Base-by-base conservation (phyloP, 257 asterid genomes). In the Rhazya stricta region DNA sequence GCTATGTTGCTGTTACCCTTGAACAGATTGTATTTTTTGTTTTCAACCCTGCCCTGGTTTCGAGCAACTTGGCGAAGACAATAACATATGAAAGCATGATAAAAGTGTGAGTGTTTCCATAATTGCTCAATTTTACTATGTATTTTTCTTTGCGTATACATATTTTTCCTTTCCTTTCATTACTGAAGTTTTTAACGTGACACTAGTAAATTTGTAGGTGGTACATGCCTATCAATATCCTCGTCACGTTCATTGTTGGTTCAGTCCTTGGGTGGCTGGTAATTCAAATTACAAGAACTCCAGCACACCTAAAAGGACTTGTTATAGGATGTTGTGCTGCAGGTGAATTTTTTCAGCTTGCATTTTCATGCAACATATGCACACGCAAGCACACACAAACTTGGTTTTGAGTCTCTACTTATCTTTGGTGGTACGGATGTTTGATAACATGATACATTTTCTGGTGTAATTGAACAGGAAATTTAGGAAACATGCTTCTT, bases 161-260 rank as follows among this genome's bases (percentile, higher is more conserved):
- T 67, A 68, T 18, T 32, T 27, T 69, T 30, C 18, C 19, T 51
- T 53, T 42, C 71, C 68, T 11, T 56, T 27, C 34, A 21, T 25
- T 6, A 5, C 39, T 68, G 41, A 51, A 30, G 50, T 45, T 46
- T 69, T 51, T 12, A 70, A 36, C 41, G 60, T 69, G 67, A 83
- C 62, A 37, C 36, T 9, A 9, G 71, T 65, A 57, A 75, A 65
- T 75, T 74, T 83, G 82, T 86, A 93, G 97, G 96, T 89, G 96
- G 98, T 93, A 88, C 88, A 91, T 94, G 98, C 97, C 97, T 29
- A 65, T 94, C 56, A 91, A 94, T 79, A 86, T 91, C 74, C 89
- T 94, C 19, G 6, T 86, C 81, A 94, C 98, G 0, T 94, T 90
- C 85, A 82, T 94, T 76, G 36, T 86, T 73, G 98, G 98, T 68